These are phyloP conservation scores for Patellaria atrata DNA, from an alignment of 495 filamentous ascomycete species.

Conservation along the genomic window DNA sequence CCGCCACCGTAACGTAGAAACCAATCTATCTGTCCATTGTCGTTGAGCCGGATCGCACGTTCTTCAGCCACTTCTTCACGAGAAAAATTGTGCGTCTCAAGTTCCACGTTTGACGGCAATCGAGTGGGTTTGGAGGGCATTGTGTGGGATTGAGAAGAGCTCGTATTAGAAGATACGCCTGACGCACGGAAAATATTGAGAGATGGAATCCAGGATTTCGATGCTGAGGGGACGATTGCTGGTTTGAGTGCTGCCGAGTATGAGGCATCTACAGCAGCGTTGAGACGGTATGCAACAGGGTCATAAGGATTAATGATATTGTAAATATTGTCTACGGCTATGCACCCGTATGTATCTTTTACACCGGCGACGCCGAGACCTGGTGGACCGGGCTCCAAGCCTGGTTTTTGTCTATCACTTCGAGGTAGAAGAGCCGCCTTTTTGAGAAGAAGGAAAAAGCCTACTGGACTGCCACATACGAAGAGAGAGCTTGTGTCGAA, in stretches of 20 bases:
- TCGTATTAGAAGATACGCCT: constrained; percentile 11
- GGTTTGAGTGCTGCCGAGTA: constrained; percentile 64
- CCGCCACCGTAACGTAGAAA: constrained; percentile 67
- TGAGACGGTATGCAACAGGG: constrained; percentile 70
- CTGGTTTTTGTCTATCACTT: constrained; percentile 57
- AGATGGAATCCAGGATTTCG: constrained; percentile 51
- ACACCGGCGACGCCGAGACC: constrained; percentile 53
- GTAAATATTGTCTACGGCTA: constrained; percentile 92
- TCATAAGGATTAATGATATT: constrained; percentile 65
- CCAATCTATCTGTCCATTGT: constrained; percentile 90
- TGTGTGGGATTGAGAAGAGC: constrained; percentile 1
- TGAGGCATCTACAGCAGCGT: constrained; percentile 69
- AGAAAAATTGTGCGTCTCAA: constrained; percentile 91
- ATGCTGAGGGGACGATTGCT: constrained; percentile 61
- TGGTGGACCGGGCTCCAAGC: constrained; percentile 34
- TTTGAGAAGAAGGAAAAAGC: constrained; percentile 85
- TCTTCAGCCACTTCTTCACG: constrained; percentile 86
- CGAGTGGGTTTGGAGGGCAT: constrained; percentile 27
- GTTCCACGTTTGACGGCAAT: constrained; percentile 77
- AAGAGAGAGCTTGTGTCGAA: constrained; percentile 86
- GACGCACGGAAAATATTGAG: constrained; percentile 44
- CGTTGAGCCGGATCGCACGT: constrained; percentile 75
- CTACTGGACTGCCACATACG: constrained; percentile 80
- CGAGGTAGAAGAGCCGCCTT: constrained; percentile 69
- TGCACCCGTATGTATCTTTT: constrained; percentile 66